Conservation (phyloP, 164 flowering plant genomes). For the Macadamia tetraphylla region DNA sequence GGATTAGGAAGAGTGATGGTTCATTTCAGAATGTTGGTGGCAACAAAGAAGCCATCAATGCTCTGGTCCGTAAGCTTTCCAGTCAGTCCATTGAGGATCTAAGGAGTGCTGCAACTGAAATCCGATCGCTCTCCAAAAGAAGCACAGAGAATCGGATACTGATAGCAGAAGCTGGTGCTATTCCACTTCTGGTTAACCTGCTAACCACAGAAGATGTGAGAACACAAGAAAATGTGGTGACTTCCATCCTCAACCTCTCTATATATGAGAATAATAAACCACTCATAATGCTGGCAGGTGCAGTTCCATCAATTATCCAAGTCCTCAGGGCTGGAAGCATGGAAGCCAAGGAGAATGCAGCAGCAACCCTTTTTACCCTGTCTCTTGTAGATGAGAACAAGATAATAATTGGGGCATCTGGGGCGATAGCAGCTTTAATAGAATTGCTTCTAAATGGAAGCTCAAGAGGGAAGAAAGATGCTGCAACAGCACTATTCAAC, state of each 20-base stretch:
- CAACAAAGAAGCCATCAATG: conserved; percentile 57
- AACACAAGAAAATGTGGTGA: conserved; percentile 84
- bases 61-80: conserved; percentile 64
- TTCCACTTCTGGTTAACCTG: conserved; percentile 67
- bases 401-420: conserved; percentile 82
- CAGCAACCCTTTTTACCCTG: conserved; percentile 89
- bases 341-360: conserved; percentile 90
- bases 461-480: conserved; percentile 86
- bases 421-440: conserved; percentile 83
- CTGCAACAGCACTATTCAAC: conserved; percentile 90
- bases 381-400: conserved; percentile 86
- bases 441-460: conserved; percentile 77
- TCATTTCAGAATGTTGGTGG: conserved; percentile 63
- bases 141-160: conserved; percentile 83
- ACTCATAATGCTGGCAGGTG: conserved; percentile 78
- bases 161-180: conserved; percentile 86
- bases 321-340: conserved; percentile 72
- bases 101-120: conserved; percentile 58
- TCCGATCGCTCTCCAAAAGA: conserved; percentile 76
- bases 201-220: conserved; percentile 50
- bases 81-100: conserved; percentile 49
- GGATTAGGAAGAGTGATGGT: conserved; percentile 65
- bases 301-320: conserved; percentile 75
- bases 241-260: conserved; percentile 88
- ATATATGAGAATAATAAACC: conserved; percentile 82